These are phyloP conservation scores for Penicillium manginii DNA, from an alignment of 495 filamentous ascomycete species.

Conservation along the genomic window DNA sequence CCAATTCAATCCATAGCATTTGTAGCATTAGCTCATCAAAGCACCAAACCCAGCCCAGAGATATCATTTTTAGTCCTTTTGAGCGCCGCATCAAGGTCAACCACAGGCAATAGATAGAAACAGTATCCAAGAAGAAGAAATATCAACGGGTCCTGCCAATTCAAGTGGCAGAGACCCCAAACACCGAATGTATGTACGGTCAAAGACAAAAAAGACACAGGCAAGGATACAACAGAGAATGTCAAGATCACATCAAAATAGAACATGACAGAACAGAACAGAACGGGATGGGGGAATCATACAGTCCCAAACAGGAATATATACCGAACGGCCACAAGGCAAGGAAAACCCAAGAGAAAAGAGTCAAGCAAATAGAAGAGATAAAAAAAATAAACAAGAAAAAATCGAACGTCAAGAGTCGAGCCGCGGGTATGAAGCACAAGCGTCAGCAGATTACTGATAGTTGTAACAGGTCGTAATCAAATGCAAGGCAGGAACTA, in stretches of 20 bases:
- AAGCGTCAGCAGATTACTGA: neutral
- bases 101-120: too few relatives aligned
- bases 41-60: conserved; percentile 25
- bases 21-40: conserved; percentile 11
- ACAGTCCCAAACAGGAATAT: conserved; percentile 23
- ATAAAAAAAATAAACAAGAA: conserved; percentile 7
- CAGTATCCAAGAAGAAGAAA: neutral
- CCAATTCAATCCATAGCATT: conserved; percentile 1
- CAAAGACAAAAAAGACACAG: conserved; percentile 8
- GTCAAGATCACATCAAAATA: too few relatives aligned
- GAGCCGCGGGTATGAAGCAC: neutral
- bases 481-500: conserved; percentile 55
- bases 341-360: conserved; percentile 22
- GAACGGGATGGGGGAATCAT: conserved; percentile 30
- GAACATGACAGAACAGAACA: neutral
- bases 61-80: conserved; percentile 33
- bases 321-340: conserved; percentile 2
- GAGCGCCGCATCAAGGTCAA: conserved; percentile 20
- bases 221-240: neutral
- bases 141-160: conserved; percentile 3
- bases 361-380: conserved; percentile 10
- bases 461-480: conserved; percentile 16
- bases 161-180: conserved; percentile 1
- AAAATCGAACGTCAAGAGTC: neutral
- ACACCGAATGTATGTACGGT: conserved; percentile 27